Base-by-base conservation (phyloP, 2,329 filamentous ascomycete genomes). In the Zopfia rhizophila region DNA sequence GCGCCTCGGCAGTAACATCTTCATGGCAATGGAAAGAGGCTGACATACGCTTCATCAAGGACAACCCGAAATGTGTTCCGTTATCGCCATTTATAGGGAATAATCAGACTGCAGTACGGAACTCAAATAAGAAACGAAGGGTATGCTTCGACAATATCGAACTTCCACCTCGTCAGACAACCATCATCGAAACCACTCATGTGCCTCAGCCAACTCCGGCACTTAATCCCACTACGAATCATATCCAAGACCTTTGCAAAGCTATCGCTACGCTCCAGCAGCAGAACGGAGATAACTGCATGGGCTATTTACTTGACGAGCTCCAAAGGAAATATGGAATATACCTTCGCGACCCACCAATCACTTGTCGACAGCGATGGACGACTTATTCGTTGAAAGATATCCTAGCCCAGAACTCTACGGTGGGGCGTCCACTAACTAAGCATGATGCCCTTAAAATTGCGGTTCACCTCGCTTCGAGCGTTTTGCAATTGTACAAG, bases 401-500 rank as follows among this genome's bases (percentile, higher is more conserved):
- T 7, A 32, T 57, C 2, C 32, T 60, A 5, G 39, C 29, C 3
- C 13, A 37, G 3, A 29, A 25, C 13, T 19, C 46, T 12, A 45
- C 38, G 1, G 32, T 53, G 11, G 43, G 36, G 4, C 38, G 41
- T 3, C 38, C 38, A n/a, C 19, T 58, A 12, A 55, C 39, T 12
- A 40, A 52, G 38, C 36, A 42, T 5, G 56, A 62, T 28, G 56
- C 52, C 16, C 42, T 60, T 17, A 42, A 43, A 12, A 23, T 62
- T 2, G 58, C 60, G 2, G 48, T 62, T 3, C 40, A 54, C 13
- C 29, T 62, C 8, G 51, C 58, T 2, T 59, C 55, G 4, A 57
- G 46, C 30, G 53, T 62, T 2, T 38, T 63, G 7, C 60, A 61
- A 12, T 49, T 65, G 2, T 38, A 61, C 36, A 46, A 58, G 13